Conservation (phyloP, 495 filamentous ascomycete genomes). For the Glutinoglossum americanum region DNA sequence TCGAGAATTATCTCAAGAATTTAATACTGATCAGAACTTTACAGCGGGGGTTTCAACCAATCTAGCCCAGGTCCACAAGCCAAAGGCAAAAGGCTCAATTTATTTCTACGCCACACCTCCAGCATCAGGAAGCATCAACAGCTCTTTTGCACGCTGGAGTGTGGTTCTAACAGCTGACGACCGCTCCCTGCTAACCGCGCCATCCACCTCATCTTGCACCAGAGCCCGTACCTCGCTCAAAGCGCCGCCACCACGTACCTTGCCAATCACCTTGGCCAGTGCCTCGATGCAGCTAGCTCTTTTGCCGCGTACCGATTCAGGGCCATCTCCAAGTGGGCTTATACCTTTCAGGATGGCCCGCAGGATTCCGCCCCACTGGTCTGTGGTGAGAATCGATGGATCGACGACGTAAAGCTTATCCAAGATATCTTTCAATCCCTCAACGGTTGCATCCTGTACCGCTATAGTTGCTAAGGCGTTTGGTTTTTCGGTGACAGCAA, state of each 20-base stretch:
- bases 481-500: not conserved
- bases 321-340: not conserved
- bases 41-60: too few relatives aligned
- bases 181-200: not conserved
- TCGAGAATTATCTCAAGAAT: too few relatives aligned
- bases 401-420: not conserved
- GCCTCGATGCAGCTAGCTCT: not conserved
- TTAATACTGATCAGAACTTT: too few relatives aligned
- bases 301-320: not conserved
- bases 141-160: not conserved
- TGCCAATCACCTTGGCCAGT: not conserved
- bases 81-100: too few relatives aligned
- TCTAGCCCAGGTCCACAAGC: too few relatives aligned
- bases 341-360: not conserved
- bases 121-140: not conserved
- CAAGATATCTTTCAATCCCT: not conserved
- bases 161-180: not conserved
- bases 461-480: not conserved
- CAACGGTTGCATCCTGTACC: not conserved
- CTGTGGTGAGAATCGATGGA: not conserved
- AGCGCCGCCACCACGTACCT: not conserved
- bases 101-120: not conserved
- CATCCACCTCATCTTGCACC: not conserved
- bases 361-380: not conserved
- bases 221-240: not conserved